A percentile compares a stretch with the other conserved stretches of the same genome.
These are phyloP conservation scores for Stagonosporopsis vannaccii DNA, from an alignment of 2,329 filamentous ascomycete species.

Conservation along the genomic window DNA sequence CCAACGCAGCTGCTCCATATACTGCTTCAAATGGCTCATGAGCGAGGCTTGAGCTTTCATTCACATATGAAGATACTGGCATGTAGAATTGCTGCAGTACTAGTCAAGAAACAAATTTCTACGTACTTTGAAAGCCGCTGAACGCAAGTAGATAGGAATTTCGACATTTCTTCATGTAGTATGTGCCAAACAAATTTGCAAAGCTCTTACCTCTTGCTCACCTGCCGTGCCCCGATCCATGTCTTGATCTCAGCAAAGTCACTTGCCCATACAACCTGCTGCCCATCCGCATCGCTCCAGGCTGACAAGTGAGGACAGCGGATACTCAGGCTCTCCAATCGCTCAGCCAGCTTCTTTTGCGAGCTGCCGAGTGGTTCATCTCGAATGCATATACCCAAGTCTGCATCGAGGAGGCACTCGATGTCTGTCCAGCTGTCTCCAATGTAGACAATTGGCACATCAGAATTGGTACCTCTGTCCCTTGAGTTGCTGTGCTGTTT, in stretches of 20 bases:
- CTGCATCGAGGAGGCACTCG: slow-evolving; percentile 53
- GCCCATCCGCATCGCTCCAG: slow-evolving; percentile 15
- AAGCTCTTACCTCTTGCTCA: neutral
- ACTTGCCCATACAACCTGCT: slow-evolving; percentile 37
- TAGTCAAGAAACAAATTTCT: too few species aligned
- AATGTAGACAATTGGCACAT: slow-evolving; percentile 50
- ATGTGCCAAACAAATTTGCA: neutral
- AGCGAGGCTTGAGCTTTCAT: too few species aligned
- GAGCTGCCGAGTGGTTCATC: slow-evolving; percentile 48
- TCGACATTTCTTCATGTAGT: too few species aligned
- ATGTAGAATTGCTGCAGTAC: too few species aligned
- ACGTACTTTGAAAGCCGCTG: too few species aligned
- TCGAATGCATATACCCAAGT: slow-evolving; percentile 56
- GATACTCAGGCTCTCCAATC: slow-evolving; percentile 43
- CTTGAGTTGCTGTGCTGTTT: neutral
- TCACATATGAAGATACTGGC: too few species aligned
- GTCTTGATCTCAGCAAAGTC: slow-evolving; percentile 35
- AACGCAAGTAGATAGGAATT: too few species aligned
- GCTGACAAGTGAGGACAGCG: slow-evolving; percentile 31
- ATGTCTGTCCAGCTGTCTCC: slow-evolving; percentile 59
- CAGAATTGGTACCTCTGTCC: neutral
- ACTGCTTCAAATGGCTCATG: too few species aligned
- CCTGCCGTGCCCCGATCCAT: neutral
- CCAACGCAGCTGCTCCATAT: too few species aligned
- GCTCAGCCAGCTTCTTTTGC: slow-evolving; percentile 45